Conservation (phyloP, 1,284 basidiomycete species). For the Rhodofomes roseus region DNA sequence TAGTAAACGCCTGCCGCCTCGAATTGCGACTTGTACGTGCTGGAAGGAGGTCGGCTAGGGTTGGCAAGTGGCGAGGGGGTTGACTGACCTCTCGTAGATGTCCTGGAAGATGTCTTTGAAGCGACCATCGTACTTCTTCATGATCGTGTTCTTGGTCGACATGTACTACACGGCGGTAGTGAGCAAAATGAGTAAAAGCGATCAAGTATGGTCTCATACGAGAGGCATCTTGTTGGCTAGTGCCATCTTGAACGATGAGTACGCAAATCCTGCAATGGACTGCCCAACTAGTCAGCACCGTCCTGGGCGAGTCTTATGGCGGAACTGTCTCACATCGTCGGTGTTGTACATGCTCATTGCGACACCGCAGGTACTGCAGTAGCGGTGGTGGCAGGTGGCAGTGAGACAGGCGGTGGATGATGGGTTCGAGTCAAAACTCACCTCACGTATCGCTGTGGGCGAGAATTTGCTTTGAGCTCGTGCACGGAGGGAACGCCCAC, state of each 20-base stretch:
- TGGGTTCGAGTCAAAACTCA: too few species aligned
- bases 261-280: conserved; percentile 94
- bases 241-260: conserved; percentile 99
- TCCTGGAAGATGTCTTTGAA: conserved; percentile 99
- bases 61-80: conserved; percentile 15
- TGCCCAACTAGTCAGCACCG: conserved; percentile 23
- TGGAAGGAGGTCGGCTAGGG: conserved; percentile 24
- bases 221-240: conserved; percentile 91
- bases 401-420: too few species aligned
- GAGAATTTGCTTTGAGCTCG: too few species aligned
- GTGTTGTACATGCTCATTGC: conserved; percentile 96
- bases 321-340: conserved; percentile 59
- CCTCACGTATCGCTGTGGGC: too few species aligned
- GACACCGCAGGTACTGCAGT: too few species aligned
- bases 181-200: not conserved
- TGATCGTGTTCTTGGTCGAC: conserved; percentile 97
- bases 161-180: conserved; percentile 58
- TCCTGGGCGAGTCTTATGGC: not conserved
- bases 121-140: conserved; percentile 95
- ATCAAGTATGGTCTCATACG: conserved; percentile 35
- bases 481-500: too few species aligned
- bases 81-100: conserved; percentile 72
- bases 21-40: conserved; percentile 81
- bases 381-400: too few species aligned
- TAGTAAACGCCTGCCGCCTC: conserved; percentile 89